Conservation (phyloP, 75 land plant species). For the Picea sitchensis region DNA sequence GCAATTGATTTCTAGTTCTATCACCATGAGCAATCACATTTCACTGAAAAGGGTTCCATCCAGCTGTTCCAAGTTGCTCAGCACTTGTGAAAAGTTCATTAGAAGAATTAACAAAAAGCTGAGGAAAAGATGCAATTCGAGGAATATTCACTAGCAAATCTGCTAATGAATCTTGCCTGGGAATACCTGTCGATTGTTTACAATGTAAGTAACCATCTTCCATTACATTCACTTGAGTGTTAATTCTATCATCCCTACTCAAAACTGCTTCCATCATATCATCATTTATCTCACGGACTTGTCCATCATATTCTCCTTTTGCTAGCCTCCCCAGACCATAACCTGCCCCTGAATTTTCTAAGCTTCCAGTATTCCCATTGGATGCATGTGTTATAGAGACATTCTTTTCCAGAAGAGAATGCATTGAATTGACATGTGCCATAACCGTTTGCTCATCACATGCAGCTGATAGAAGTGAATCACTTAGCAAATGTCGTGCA, state of each 20-base stretch:
- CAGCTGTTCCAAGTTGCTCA: not conserved
- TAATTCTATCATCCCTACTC: not conserved
- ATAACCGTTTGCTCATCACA: slow-evolving; percentile 16
- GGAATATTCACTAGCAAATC: slow-evolving; percentile 63
- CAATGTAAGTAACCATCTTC: not conserved
- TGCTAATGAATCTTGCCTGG: slow-evolving; percentile 49
- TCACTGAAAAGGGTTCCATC: not conserved
- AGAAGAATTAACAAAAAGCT: slow-evolving; percentile 46
- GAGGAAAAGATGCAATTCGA: slow-evolving; percentile 62
- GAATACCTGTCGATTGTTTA: slow-evolving; percentile 14
- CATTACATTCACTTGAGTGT: not conserved
- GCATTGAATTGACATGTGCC: slow-evolving; percentile 14
- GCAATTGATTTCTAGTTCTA: not conserved
- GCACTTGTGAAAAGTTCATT: slow-evolving; percentile 25
- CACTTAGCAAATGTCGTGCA: slow-evolving; percentile 37
- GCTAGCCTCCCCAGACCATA: not conserved
- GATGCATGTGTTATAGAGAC: not conserved
- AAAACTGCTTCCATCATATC: not conserved
- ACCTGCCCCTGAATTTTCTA: not conserved
- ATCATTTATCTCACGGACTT: not conserved
- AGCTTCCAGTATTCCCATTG: not conserved
- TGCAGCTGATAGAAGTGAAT: slow-evolving; percentile 5
- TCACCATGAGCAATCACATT: slow-evolving; percentile 11
- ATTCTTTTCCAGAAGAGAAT: slow-evolving; percentile 18
- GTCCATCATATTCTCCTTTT: not conserved